Base-by-base conservation (phyloP, 805 yeast species). In the Brettanomyces anomalus region DNA sequence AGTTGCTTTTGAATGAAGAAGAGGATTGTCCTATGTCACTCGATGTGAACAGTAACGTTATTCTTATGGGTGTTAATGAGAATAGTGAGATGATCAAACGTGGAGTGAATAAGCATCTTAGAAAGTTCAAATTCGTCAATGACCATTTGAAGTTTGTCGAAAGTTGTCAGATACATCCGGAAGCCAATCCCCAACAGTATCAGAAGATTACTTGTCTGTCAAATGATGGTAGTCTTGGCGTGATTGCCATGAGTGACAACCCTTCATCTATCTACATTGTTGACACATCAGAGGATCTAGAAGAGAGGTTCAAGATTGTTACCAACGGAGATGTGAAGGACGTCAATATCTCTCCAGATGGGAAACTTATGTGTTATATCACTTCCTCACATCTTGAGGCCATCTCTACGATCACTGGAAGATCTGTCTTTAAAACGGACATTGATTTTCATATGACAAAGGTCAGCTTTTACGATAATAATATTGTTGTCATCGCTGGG, bases 21-120 rank as follows among this genome's bases (percentile, higher is more conserved):
- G 95, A 85, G 50, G 96, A 89, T 60, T 80, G 88, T n/a, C 96
- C 96, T 10, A 86, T 88, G 55, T 79, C 93, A 38, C 52, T 90
- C 40, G 95, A 80, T 48, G 70, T 74, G 13, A 66, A 70, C 31
- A 62, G 69, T 46, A 71, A 69, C 46, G 55, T 72, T 16, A 76
- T 88, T 15, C 64, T 85, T 37, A 71, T 83, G 36, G 95, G 95
- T 3, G 79, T 88, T 52, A 89, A 89, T 58, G 87, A 84, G 52
- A 71, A 77, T 39, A 61, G 78, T 4, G 70, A 68, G 37, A 68
- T 74, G 50, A 75, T 83, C 54, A 70, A 76, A 40, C 69, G 70
- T 57, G 81, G 79, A 44, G 64, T 70, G 47, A 85, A 87, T 59
- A 74, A 78, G 52, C 89, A 84, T 61, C 60, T 90, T 54, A 67